A percentile compares a stretch with the other conserved stretches of the same genome.
These are phyloP conservation scores for Aspergillus udagawae DNA, from an alignment of 2,329 filamentous ascomycete genomes.

Conservation along the genomic window DNA sequence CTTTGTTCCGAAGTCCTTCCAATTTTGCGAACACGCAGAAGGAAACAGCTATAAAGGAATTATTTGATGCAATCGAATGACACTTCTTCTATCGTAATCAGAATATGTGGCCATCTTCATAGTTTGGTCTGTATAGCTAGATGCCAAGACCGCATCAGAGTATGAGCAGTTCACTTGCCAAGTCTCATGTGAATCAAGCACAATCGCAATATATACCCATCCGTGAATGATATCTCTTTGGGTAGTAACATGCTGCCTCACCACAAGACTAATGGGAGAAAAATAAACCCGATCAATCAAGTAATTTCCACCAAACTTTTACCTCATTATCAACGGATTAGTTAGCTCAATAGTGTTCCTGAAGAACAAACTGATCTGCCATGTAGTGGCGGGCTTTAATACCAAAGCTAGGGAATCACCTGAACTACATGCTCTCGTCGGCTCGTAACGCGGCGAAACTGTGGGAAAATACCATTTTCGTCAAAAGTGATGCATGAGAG, in stretches of 20 bases:
- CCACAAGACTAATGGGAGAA: not conserved
- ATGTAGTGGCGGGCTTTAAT: not conserved
- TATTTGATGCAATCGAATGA: not conserved
- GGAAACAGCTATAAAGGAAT: not conserved
- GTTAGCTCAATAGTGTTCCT: not conserved
- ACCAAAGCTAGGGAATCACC: not conserved
- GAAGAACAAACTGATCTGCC: not conserved
- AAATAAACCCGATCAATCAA: not conserved
- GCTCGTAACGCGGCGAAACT: slow-evolving; percentile 5
- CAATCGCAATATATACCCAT: not conserved
- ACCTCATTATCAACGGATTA: not conserved
- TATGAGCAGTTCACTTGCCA: not conserved
- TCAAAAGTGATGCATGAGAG: not conserved
- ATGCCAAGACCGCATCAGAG: not conserved
- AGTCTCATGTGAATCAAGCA: not conserved
- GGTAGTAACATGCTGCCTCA: not conserved
- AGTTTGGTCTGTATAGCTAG: not conserved
- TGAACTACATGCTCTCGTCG: slow-evolving; percentile 5
- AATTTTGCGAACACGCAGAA: not conserved
- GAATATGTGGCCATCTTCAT: not conserved
- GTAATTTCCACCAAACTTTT: not conserved
- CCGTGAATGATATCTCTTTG: not conserved
- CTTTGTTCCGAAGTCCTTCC: not conserved
- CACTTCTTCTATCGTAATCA: not conserved
- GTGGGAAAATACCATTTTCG: not conserved